Evolutionary conservation across 306 rosid genomes (phyloP), one percentile per base, ranked within the genome.

Genomic region (Vigna nakashimae): DNA sequence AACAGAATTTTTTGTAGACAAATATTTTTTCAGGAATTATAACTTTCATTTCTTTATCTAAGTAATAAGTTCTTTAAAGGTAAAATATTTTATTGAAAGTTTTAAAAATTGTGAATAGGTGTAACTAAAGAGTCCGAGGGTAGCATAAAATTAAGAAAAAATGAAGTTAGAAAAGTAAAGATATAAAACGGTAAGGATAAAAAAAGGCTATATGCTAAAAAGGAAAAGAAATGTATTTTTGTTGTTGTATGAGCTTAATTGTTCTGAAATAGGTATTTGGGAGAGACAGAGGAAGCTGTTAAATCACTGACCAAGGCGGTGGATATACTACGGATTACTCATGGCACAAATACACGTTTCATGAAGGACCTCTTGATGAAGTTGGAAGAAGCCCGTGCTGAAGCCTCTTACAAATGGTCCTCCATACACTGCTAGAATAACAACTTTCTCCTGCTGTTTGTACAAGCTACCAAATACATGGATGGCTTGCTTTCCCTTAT

Each of bases 331-430:
- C 78, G 88, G 79, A 77, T 94, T 55, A 92, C 97, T 38, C 98
- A 94, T 78, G 98, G 98, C 59, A 94, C 92, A 36, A 79, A 68
- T 32, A 84, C 92, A 4, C 81, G 88, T 68, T 94, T 94, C 78
- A 80, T 90, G 91, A 89, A 89, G 86, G 95, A 89, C 8, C 92
- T 94, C 16, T 75, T 83, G 66, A 28, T 78, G 87, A 89, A 82
- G 87, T 89, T 92, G 86, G 97, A 92, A 64, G 98, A 94, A 87
- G 97, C 98, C 22, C 92, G 88, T 17, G 92, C 95, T 0, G 97
- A 94, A 89, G 93, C 92, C 50, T 91, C 91, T 26, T 84, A 80
- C 83, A 85, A 87, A 84, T 83, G 32, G 26, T 88, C 91, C 45
- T 82, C 86, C 13, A 46, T 15, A 53, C 82, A 83, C 74, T 77